phyloP scores from a whole-genome alignment of 2,329 filamentous ascomycete genomes.

The Gaeumannomyces tritici region DNA sequence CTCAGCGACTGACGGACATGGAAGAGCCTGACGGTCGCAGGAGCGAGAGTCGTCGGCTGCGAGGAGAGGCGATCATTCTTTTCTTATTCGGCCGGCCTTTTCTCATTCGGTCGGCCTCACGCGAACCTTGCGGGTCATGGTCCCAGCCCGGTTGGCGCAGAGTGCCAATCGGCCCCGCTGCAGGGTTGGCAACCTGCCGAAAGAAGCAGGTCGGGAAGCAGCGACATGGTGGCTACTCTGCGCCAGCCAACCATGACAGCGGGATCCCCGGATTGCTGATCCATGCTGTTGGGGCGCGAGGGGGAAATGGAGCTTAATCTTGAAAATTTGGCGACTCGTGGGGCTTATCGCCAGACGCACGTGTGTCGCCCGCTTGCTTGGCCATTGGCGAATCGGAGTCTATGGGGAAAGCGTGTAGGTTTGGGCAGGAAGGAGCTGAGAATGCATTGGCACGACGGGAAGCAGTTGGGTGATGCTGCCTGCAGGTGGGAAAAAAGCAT shows the following conservation, averaged over 20 bases:
- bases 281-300: neutral
- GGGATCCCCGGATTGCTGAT: neutral
- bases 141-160: neutral
- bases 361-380: too few species aligned
- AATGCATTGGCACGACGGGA: too few species aligned
- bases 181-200: neutral
- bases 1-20: neutral
- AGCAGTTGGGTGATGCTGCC: too few species aligned
- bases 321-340: neutral
- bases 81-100: neutral
- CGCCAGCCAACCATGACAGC: neutral
- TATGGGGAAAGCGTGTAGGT: too few species aligned
- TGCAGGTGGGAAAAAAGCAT: too few species aligned
- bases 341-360: neutral
- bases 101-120: neutral
- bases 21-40: neutral
- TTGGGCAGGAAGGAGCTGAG: too few species aligned
- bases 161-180: neutral
- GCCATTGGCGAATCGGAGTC: neutral
- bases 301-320: neutral
- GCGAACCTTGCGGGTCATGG: neutral
- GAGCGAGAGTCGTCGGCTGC: too few species aligned
- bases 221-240: neutral
- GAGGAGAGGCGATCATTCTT: neutral
- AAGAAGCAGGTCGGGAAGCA: neutral